Conservation (phyloP, 345 rosid genomes). For the Cardamine resedifolia region DNA sequence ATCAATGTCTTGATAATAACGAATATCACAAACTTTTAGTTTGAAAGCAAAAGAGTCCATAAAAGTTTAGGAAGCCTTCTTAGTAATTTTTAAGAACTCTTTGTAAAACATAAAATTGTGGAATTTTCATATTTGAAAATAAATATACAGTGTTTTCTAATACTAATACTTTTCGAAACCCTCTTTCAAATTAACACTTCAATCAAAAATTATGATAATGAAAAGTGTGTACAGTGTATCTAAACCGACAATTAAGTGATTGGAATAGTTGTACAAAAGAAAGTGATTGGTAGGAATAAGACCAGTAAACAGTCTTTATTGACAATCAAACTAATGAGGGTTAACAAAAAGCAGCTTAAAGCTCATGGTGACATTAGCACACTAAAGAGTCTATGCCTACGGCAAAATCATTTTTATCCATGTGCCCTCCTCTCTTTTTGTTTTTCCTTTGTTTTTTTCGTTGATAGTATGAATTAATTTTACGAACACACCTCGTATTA, state of each 20-base stretch:
- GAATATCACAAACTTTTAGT: not conserved
- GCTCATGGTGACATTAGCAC: conserved; percentile 23
- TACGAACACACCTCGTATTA: not conserved
- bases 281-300: conserved; percentile 24
- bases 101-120: not conserved
- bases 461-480: not conserved
- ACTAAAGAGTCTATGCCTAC: conserved; percentile 1
- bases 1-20: not conserved
- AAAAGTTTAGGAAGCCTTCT: not conserved
- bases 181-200: not conserved
- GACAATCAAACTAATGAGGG: conserved; percentile 28
- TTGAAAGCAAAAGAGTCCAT: not conserved
- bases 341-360: conserved; percentile 29
- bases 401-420: conserved; percentile 31
- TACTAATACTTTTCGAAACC: not conserved
- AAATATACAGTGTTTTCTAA: not conserved
- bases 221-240: conserved; percentile 15
- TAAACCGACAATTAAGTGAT: conserved; percentile 27
- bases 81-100: not conserved
- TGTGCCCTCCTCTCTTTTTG: conserved; percentile 10
- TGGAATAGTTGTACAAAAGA: conserved; percentile 29
- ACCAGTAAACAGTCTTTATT: conserved; percentile 31
- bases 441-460: not conserved
- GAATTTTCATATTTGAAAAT: not conserved
- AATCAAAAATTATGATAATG: not conserved